Evolutionary conservation across 768 basidiomycete genomes (phyloP).

Genomic region (Holtermannia corniformis): DNA sequence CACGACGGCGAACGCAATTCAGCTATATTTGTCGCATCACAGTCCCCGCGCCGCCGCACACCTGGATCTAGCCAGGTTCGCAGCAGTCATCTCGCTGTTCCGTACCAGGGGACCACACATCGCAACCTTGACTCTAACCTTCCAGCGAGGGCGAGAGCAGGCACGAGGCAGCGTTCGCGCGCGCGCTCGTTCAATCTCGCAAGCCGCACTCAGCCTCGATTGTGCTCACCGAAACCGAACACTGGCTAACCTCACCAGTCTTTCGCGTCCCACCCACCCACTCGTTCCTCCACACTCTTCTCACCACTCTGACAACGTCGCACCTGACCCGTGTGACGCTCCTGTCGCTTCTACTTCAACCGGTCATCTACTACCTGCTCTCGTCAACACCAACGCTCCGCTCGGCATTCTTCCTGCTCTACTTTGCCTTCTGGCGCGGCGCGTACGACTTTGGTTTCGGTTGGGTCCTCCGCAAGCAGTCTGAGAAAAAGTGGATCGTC

Average conservation of each 20-base stretch:
- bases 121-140: too few species aligned
- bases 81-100: too few species aligned
- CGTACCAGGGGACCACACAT: too few species aligned
- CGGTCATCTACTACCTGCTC: constrained; percentile 60
- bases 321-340: constrained; percentile 80
- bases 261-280: constrained; percentile 56
- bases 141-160: too few species aligned
- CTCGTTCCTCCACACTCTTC: constrained; percentile 27
- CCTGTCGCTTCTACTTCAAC: constrained; percentile 64
- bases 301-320: constrained; percentile 28
- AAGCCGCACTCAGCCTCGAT: too few species aligned
- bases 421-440: constrained; percentile 86
- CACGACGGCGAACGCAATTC: too few species aligned
- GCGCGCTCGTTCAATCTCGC: too few species aligned
- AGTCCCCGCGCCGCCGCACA: too few species aligned
- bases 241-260: constrained; percentile 47
- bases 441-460: constrained; percentile 90
- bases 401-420: constrained; percentile 68
- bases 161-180: too few species aligned
- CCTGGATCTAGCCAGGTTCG: too few species aligned
- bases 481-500: constrained; percentile 91
- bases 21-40: too few species aligned
- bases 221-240: too few species aligned
- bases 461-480: constrained; percentile 88
- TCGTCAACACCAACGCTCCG: constrained; percentile 42